Conservation (phyloP, 495 filamentous ascomycete genomes). For the Usnea hakonensis region DNA sequence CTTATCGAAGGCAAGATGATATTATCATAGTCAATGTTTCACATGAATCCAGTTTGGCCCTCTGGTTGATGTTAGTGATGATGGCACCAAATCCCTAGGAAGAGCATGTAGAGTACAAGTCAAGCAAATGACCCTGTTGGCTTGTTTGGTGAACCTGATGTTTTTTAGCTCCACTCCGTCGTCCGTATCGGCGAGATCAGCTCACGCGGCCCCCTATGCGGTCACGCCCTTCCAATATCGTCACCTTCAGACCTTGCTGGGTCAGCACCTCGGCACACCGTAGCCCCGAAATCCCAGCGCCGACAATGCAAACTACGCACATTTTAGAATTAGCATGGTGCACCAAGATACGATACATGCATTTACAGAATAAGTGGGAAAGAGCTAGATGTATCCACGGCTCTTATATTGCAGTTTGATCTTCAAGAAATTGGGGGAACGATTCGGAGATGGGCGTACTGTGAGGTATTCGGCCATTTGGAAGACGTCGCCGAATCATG, state of each 20-base stretch:
- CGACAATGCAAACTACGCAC: constrained; percentile 58
- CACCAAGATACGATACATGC: not conserved
- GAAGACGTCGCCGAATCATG: not conserved
- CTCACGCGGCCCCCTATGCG: constrained; percentile 75
- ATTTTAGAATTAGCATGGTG: not conserved
- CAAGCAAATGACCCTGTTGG: constrained; percentile 38
- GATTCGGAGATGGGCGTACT: not conserved
- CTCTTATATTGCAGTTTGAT: too few species aligned
- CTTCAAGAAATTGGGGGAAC: not conserved
- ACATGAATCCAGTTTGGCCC: constrained; percentile 30
- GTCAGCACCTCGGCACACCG: constrained; percentile 77
- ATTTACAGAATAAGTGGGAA: not conserved
- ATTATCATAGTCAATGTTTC: not conserved
- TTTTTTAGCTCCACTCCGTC: constrained; percentile 1
- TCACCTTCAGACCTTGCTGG: constrained; percentile 70
- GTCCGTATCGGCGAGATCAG: constrained; percentile 4
- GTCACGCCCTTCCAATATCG: constrained; percentile 77
- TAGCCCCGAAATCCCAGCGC: constrained; percentile 81
- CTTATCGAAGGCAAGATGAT: not conserved
- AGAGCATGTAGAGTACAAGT: constrained; percentile 44
- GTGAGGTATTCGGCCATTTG: not conserved
- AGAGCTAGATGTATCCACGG: too few species aligned
- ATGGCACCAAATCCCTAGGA: not conserved
- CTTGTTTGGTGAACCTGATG: constrained; percentile 25
- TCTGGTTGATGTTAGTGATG: constrained; percentile 15